Conservation (phyloP, 495 filamentous ascomycete genomes). For the Xylaria grammica region DNA sequence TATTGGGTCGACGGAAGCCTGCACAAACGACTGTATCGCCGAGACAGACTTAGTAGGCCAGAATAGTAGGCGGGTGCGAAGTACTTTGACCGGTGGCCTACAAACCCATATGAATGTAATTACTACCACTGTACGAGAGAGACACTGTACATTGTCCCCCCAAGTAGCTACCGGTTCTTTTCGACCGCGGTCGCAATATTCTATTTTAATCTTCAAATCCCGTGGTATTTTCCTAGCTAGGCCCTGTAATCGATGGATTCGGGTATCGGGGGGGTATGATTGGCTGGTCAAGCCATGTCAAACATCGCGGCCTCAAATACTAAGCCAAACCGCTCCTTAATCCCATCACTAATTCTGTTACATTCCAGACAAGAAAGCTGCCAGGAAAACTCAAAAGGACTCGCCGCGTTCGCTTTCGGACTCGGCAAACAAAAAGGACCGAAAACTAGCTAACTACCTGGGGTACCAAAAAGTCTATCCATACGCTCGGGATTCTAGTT, state of each 20-base stretch:
- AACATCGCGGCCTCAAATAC: conserved; percentile 15
- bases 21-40: conserved; percentile 28
- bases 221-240: conserved; percentile 2
- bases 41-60: too few relatives aligned
- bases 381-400: not conserved
- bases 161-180: conserved; percentile 9
- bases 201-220: conserved; percentile 23
- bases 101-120: conserved; percentile 24
- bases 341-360: not conserved
- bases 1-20: conserved; percentile 30
- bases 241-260: conserved; percentile 17
- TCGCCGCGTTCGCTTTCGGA: conserved; percentile 15
- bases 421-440: conserved; percentile 22
- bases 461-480: not conserved
- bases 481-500: conserved; percentile 13
- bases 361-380: not conserved
- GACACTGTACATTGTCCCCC: conserved; percentile 22
- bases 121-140: conserved; percentile 29
- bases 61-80: conserved; percentile 5
- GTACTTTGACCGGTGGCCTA: conserved; percentile 17
- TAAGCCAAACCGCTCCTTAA: conserved; percentile 8
- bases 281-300: conserved; percentile 15
- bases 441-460: conserved; percentile 4
- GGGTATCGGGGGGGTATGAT: conserved; percentile 10
- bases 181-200: conserved; percentile 10